These are phyloP conservation scores for Xerocomellus chrysenteron DNA, from an alignment of 768 basidiomycete genomes.

Conservation along the genomic window DNA sequence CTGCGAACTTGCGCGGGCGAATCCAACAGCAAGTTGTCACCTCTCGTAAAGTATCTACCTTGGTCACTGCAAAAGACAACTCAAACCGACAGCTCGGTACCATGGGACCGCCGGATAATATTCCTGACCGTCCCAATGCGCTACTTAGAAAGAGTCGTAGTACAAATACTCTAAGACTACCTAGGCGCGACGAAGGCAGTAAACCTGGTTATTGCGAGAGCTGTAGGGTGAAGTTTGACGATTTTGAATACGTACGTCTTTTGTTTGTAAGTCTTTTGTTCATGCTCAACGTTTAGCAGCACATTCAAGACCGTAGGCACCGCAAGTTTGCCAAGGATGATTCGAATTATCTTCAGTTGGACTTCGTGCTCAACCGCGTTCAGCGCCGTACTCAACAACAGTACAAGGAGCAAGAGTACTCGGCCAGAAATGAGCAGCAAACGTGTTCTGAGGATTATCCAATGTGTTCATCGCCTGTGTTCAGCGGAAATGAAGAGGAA, in stretches of 20 bases:
- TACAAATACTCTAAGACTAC: slow-evolving; percentile 72
- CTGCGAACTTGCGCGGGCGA: slow-evolving; percentile 52
- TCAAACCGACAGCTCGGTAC: slow-evolving; percentile 30
- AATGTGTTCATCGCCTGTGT: slow-evolving; percentile 22
- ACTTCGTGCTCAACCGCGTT: slow-evolving; percentile 68
- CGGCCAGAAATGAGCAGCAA: slow-evolving; percentile 7
- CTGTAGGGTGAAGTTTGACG: slow-evolving; percentile 85
- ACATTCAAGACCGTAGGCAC: slow-evolving; percentile 70
- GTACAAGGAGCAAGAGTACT: slow-evolving; percentile 27
- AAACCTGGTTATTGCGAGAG: slow-evolving; percentile 99
- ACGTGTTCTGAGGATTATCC: slow-evolving; percentile 21
- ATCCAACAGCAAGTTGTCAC: slow-evolving; percentile 68
- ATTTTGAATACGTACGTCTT: slow-evolving; percentile 69
- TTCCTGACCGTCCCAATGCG: slow-evolving; percentile 52
- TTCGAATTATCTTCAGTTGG: slow-evolving; percentile 76
- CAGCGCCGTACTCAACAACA: slow-evolving; percentile 40
- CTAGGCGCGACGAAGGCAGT: slow-evolving; percentile 78
- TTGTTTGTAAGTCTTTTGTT: background rate
- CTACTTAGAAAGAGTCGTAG: slow-evolving; percentile 73
- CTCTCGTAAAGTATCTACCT: slow-evolving; percentile 49
- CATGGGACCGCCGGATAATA: slow-evolving; percentile 69
- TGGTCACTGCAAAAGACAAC: slow-evolving; percentile 26
- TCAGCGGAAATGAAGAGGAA: slow-evolving; percentile 15
- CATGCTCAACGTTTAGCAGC: slow-evolving; percentile 45
- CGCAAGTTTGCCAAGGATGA: slow-evolving; percentile 77